Evolutionary conservation across 441 rosid species (phyloP).

Genomic region (Gossypium gossypioides): DNA sequence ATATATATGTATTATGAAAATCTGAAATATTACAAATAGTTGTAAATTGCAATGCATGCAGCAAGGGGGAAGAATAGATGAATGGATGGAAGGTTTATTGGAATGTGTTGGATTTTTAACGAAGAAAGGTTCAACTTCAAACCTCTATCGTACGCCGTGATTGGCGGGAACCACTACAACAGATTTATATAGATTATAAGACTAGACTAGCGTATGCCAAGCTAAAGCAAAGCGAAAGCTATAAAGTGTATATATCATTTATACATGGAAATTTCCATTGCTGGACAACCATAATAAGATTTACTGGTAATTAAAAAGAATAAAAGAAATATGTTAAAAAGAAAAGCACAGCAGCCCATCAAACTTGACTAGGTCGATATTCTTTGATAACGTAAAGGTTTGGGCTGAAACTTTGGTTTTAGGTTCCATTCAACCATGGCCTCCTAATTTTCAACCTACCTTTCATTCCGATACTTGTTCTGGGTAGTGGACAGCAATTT

Average conservation of each 20-base stretch:
- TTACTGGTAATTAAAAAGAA: not conserved
- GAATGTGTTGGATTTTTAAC: not conserved
- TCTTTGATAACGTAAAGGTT: not conserved
- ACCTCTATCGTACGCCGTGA: constrained; percentile 5
- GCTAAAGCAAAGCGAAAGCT: not conserved
- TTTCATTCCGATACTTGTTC: not conserved
- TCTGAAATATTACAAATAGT: not conserved
- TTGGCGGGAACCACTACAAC: constrained; percentile 11
- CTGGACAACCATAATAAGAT: not conserved
- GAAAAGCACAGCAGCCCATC: not conserved
- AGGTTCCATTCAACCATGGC: not conserved
- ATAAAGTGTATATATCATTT: not conserved
- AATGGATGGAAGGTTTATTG: not conserved
- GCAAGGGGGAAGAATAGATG: not conserved
- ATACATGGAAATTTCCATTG: not conserved
- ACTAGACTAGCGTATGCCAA: not conserved
- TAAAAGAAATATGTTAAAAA: not conserved
- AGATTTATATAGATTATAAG: not conserved
- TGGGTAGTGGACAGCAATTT: not conserved
- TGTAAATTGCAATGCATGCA: not conserved
- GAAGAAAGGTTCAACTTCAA: constrained; percentile 24
- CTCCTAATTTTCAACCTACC: not conserved
- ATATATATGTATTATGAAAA: not conserved
- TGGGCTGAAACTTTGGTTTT: not conserved
- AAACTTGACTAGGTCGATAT: not conserved